A percentile compares a stretch with the other conserved stretches of the same genome.
Conservation (phyloP, 1,284 basidiomycete genomes). For the Ustilago crameri region DNA sequence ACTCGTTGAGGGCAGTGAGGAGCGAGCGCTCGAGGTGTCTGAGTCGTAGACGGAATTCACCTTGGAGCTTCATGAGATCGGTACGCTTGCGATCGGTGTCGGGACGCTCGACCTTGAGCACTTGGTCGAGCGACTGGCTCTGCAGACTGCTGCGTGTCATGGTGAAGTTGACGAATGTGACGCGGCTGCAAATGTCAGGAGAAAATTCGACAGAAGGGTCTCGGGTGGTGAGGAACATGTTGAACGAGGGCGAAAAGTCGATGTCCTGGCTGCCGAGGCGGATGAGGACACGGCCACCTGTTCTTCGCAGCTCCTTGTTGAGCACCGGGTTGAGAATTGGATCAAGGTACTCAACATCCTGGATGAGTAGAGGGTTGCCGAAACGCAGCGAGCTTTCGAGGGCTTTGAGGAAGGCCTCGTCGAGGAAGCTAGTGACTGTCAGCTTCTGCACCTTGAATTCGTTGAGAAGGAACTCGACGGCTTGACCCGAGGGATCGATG, state of each 20-base stretch:
- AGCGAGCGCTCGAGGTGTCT: constrained; percentile 92
- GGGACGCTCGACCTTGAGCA: constrained; percentile 94
- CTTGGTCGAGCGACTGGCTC: constrained; percentile 96
- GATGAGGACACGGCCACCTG: constrained; percentile 94
- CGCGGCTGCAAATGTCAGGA: constrained; percentile 97
- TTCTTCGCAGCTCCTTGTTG: constrained; percentile 89
- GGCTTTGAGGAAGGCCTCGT: constrained; percentile 98
- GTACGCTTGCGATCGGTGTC: constrained; percentile 96
- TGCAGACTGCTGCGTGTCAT: constrained; percentile 99
- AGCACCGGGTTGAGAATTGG: constrained; percentile 97
- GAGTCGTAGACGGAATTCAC: constrained; percentile 93
- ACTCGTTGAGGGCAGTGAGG: constrained; percentile 95
- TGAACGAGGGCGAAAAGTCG: constrained; percentile 96
- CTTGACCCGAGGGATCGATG: constrained; percentile 99
- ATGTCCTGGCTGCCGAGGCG: constrained; percentile 98
- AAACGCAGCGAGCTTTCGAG: constrained; percentile 98
- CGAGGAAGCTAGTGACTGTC: constrained; percentile 96
- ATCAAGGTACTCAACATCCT: constrained; percentile 97
- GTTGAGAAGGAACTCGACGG: constrained; percentile 90
- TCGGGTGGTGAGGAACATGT: constrained; percentile 95
- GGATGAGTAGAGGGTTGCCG: constrained; percentile 94
- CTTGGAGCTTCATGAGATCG: constrained; percentile 98
- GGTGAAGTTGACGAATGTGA: constrained; percentile 99
- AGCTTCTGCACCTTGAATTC: constrained; percentile 97
- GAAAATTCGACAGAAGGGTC: constrained; percentile 98